phyloP scores from a whole-genome alignment of 2,329 filamentous ascomycete species.

The Hortaea werneckii region DNA sequence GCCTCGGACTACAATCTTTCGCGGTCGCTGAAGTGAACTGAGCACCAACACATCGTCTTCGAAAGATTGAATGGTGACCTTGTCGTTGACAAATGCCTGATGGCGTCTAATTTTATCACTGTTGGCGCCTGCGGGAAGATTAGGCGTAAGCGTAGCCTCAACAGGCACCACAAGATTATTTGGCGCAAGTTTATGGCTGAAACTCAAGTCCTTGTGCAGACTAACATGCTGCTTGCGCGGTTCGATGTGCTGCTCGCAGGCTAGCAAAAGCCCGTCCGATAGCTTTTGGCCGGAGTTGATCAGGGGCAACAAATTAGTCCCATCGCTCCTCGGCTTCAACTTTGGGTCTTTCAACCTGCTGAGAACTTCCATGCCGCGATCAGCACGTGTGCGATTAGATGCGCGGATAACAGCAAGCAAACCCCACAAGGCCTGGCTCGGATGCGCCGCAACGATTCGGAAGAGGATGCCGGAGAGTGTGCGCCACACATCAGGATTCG shows the following conservation, averaged over 20 bases:
- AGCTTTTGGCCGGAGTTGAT: slow-evolving; percentile 73
- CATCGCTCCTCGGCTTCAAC: slow-evolving; percentile 44
- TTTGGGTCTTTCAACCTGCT: slow-evolving; percentile 38
- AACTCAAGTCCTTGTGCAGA: slow-evolving; percentile 65
- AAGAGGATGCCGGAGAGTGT: slow-evolving; percentile 69
- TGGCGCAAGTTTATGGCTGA: slow-evolving; percentile 73
- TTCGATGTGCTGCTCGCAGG: slow-evolving; percentile 72
- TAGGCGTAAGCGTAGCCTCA: slow-evolving; percentile 73
- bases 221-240: slow-evolving; percentile 62
- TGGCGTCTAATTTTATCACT: slow-evolving; percentile 58
- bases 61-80: slow-evolving; percentile 72
- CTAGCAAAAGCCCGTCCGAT: slow-evolving; percentile 67
- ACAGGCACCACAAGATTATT: slow-evolving; percentile 82
- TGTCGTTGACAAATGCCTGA: slow-evolving; percentile 76
- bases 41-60: slow-evolving; percentile 82
- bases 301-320: slow-evolving; percentile 57
- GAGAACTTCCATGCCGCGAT: slow-evolving; percentile 35
- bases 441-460: slow-evolving; percentile 78
- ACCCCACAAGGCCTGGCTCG: slow-evolving; percentile 85
- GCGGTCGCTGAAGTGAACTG: slow-evolving; percentile 82
- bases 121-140: slow-evolving; percentile 62
- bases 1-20: slow-evolving; percentile 77
- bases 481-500: slow-evolving; percentile 66
- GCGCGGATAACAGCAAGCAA: slow-evolving; percentile 80
- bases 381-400: slow-evolving; percentile 57